phyloP scores from a whole-genome alignment of 2,329 filamentous ascomycete genomes.

The Didymosphaeria variabile region DNA sequence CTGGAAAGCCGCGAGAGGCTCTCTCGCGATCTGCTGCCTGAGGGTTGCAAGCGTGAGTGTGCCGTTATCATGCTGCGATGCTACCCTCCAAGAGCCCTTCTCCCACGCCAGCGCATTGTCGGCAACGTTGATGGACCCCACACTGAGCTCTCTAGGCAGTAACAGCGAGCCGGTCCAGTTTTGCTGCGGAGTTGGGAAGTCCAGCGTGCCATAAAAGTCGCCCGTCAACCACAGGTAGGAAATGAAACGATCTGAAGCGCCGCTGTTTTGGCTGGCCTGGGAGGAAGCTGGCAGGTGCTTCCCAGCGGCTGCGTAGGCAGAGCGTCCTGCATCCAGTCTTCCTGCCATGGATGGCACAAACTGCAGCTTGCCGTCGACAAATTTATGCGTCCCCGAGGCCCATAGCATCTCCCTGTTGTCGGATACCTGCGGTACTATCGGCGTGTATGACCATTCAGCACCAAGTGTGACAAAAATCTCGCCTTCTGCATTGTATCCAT shows the following conservation, averaged over 20 bases:
- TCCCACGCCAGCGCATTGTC: conserved; percentile 53
- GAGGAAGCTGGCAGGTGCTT: conserved; percentile 53
- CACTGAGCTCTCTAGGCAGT: conserved; percentile 54
- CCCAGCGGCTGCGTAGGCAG: conserved; percentile 56
- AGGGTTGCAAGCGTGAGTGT: conserved; percentile 51
- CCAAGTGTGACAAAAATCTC: conserved; percentile 54
- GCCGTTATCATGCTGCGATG: conserved; percentile 36
- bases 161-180: conserved; percentile 57
- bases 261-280: conserved; percentile 49
- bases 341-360: conserved; percentile 56
- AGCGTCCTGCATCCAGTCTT: conserved; percentile 53
- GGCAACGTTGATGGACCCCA: conserved; percentile 54
- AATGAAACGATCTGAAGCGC: conserved; percentile 54
- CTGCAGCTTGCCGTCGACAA: conserved; percentile 33
- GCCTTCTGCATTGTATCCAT: conserved; percentile 52
- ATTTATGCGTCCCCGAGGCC: conserved; percentile 49
- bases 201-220: conserved; percentile 52
- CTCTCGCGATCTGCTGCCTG: conserved; percentile 52
- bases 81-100: conserved; percentile 52
- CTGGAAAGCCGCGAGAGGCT: conserved; percentile 46
- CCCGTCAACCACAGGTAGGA: conserved; percentile 56
- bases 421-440: conserved; percentile 52
- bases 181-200: conserved; percentile 54
- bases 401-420: conserved; percentile 55
- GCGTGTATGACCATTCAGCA: conserved; percentile 55